Percentiles rank a stretch among this genome's conserved stretches.
These are phyloP conservation scores for Thymus mandschuricus DNA, from an alignment of 257 asterid genomes.

Conservation along the genomic window DNA sequence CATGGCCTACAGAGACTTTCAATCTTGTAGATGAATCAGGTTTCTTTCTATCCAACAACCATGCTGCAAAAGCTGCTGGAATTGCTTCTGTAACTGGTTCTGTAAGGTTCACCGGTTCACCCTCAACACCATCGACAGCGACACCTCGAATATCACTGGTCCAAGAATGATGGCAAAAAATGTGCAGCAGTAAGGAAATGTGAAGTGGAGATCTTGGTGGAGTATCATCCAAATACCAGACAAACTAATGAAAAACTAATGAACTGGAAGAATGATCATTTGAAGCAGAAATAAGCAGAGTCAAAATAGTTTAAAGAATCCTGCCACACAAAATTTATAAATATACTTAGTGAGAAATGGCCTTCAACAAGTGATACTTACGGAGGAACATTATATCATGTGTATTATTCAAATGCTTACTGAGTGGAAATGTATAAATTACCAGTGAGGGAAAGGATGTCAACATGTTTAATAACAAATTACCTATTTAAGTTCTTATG, in stretches of 20 bases:
- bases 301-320: background rate
- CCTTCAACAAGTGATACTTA: no score
- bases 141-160: slow-evolving; percentile 98
- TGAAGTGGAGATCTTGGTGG: slow-evolving; percentile 25
- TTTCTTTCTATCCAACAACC: slow-evolving; percentile 80
- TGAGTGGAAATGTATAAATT: no score
- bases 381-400: no score
- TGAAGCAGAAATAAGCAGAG: background rate
- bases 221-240: slow-evolving; percentile 13
- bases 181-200: background rate
- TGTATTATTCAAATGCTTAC: no score
- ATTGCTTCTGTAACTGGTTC: slow-evolving; percentile 95
- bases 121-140: slow-evolving; percentile 94
- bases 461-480: no score
- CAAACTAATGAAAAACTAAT: slow-evolving; percentile 27
- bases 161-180: slow-evolving; percentile 22
- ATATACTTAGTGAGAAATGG: background rate
- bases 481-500: no score
- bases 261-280: background rate
- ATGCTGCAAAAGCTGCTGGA: slow-evolving; percentile 90
- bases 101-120: slow-evolving; percentile 82
- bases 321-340: slow-evolving; percentile 13
- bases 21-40: slow-evolving; percentile 54
- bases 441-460: no score
- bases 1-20: slow-evolving; percentile 92